A percentile compares a stretch with the other conserved stretches of the same genome.
These are phyloP conservation scores for Euphorbia corollata DNA, from an alignment of 441 rosid species.

Conservation along the genomic window DNA sequence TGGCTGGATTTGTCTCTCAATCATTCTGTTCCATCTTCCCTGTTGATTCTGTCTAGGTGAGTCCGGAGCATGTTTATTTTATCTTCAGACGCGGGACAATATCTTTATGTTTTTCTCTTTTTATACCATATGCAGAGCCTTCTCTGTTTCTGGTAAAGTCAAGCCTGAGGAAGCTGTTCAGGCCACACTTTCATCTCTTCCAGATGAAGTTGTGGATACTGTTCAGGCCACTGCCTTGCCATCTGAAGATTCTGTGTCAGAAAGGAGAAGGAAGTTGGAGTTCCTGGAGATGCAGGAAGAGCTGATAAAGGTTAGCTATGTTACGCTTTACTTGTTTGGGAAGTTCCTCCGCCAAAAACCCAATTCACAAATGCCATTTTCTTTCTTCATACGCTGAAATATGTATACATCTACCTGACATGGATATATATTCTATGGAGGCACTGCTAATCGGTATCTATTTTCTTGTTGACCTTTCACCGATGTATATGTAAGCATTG, in stretches of 20 bases:
- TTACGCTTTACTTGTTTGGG: slow-evolving; percentile 15
- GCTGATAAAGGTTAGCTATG: slow-evolving; percentile 57
- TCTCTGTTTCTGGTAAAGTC: slow-evolving; percentile 68
- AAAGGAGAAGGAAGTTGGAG: slow-evolving; percentile 78
- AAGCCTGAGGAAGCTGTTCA: slow-evolving; percentile 84
- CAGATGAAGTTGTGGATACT: slow-evolving; percentile 91
- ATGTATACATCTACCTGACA: slow-evolving; percentile 4
- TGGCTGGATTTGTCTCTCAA: slow-evolving; percentile 83
- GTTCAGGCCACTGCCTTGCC: slow-evolving; percentile 74
- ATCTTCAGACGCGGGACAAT: slow-evolving; percentile 11
- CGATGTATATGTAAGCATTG: not conserved
- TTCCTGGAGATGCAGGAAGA: slow-evolving; percentile 92
- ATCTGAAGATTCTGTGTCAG: slow-evolving; percentile 80
- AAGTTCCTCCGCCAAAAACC: slow-evolving; percentile 10
- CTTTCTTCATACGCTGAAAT: slow-evolving; percentile 8
- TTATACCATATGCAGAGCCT: slow-evolving; percentile 43
- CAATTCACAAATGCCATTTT: not conserved
- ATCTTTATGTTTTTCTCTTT: slow-evolving; percentile 17
- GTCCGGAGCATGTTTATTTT: slow-evolving; percentile 4
- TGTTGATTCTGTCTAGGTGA: slow-evolving; percentile 71
- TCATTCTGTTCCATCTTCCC: slow-evolving; percentile 73
- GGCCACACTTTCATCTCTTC: slow-evolving; percentile 88
- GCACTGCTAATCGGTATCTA: not conserved
- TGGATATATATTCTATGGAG: not conserved
- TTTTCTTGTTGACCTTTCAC: slow-evolving; percentile 10